Evolutionary conservation across 257 asterid species (phyloP).

Genomic region (Anisodus acutangulus): DNA sequence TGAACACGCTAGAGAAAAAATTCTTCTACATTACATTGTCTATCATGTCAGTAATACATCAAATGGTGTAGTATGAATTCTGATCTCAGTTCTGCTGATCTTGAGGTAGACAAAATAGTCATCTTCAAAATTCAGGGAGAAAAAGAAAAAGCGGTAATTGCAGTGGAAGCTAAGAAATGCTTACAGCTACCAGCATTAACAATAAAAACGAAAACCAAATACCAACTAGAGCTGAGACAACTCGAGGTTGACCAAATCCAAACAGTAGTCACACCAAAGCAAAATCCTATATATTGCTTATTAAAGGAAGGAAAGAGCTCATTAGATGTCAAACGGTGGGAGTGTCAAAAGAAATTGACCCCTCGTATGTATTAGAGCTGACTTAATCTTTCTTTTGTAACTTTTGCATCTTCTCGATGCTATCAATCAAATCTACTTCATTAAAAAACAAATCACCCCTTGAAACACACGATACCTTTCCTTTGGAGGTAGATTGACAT

Average conservation of each 20-base stretch:
- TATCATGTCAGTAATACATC: neutral
- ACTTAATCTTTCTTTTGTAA: neutral
- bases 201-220: neutral
- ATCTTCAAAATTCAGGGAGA: neutral
- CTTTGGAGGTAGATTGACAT: conserved; percentile 7
- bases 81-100: neutral
- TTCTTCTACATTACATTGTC: conserved; percentile 3
- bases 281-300: conserved; percentile 23
- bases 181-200: neutral
- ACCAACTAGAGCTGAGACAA: neutral
- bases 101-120: neutral
- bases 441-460: neutral
- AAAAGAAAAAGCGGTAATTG: neutral
- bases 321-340: neutral
- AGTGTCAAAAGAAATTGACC: neutral
- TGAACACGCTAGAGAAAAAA: neutral
- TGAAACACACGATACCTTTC: neutral
- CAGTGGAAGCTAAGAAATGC: conserved; percentile 26
- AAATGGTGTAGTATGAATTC: neutral
- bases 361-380: neutral
- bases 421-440: neutral
- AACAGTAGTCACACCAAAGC: neutral
- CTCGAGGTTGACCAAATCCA: neutral
- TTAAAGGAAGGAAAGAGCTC: neutral
- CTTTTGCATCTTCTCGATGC: neutral